These are phyloP conservation scores for Aureoboletus auriporus DNA, from an alignment of 768 basidiomycete genomes.

Conservation along the genomic window DNA sequence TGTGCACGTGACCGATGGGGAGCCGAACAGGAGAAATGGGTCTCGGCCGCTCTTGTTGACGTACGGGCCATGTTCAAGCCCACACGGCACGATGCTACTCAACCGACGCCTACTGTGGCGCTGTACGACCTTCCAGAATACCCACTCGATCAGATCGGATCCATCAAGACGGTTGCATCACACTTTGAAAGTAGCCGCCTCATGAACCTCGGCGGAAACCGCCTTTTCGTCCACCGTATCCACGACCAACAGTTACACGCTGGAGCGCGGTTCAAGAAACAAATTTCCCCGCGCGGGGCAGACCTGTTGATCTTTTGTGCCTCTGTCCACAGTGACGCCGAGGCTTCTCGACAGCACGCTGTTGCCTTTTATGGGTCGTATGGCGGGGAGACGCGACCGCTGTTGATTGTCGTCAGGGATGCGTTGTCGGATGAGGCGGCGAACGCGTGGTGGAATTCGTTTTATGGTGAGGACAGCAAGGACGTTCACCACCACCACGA, in stretches of 20 bases:
- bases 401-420: conserved; percentile 22
- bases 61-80: conserved; percentile 22
- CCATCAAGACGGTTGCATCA: conserved; percentile 6
- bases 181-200: conserved; percentile 19
- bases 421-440: conserved; percentile 18
- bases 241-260: conserved; percentile 19
- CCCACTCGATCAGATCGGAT: not conserved
- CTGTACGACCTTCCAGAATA: conserved; percentile 22
- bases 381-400: conserved; percentile 24
- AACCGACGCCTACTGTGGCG: conserved; percentile 15
- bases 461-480: conserved; percentile 3
- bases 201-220: conserved; percentile 17
- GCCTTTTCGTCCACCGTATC: conserved; percentile 17
- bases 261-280: conserved; percentile 24
- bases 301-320: conserved; percentile 25
- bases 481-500: not conserved
- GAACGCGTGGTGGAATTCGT: conserved; percentile 18
- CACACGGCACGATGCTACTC: conserved; percentile 1
- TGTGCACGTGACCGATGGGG: conserved; percentile 24
- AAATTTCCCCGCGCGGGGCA: conserved; percentile 15
- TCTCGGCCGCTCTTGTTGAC: conserved; percentile 18
- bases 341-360: conserved; percentile 10
- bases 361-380: conserved; percentile 18
- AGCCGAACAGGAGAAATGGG: conserved; percentile 18
- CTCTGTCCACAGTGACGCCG: conserved; percentile 3